These are phyloP conservation scores for Alternaria incomplexa DNA, from an alignment of 2,329 filamentous ascomycete genomes.

Conservation along the genomic window DNA sequence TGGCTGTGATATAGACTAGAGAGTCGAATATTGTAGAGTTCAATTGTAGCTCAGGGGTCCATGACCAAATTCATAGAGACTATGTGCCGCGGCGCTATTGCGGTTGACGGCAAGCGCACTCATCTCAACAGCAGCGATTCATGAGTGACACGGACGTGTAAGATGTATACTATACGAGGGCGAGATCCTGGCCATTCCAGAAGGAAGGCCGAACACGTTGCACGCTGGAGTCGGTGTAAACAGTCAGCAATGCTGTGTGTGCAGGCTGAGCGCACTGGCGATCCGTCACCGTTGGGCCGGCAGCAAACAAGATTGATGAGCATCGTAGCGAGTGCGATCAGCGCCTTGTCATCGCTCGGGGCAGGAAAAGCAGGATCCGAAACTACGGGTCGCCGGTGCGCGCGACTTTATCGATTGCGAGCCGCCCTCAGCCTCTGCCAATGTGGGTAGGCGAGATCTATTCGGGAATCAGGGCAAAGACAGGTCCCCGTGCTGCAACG, in stretches of 20 bases:
- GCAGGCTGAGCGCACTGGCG: neutral
- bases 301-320: neutral
- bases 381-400: constrained; percentile 7
- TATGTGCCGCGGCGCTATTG: neutral
- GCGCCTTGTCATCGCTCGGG: constrained; percentile 4
- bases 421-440: constrained; percentile 17
- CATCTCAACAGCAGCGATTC: constrained; percentile 1
- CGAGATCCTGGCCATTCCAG: neutral
- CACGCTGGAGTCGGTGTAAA: neutral
- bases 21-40: neutral
- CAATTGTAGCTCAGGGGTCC: constrained; percentile 2
- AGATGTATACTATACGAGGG: constrained; percentile 2
- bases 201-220: neutral
- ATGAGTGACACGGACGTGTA: neutral
- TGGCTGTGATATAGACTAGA: neutral
- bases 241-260: constrained; percentile 2
- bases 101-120: neutral
- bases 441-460: constrained; percentile 7
- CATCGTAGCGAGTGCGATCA: constrained; percentile 14
- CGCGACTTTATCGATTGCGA: constrained; percentile 28
- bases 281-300: neutral
- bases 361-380: constrained; percentile 15
- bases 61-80: neutral
- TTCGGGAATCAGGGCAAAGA: neutral
- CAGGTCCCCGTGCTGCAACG: constrained; percentile 7